Base-by-base conservation (phyloP, 2,329 filamentous ascomycete genomes). In the Ophiostoma australiae region DNA sequence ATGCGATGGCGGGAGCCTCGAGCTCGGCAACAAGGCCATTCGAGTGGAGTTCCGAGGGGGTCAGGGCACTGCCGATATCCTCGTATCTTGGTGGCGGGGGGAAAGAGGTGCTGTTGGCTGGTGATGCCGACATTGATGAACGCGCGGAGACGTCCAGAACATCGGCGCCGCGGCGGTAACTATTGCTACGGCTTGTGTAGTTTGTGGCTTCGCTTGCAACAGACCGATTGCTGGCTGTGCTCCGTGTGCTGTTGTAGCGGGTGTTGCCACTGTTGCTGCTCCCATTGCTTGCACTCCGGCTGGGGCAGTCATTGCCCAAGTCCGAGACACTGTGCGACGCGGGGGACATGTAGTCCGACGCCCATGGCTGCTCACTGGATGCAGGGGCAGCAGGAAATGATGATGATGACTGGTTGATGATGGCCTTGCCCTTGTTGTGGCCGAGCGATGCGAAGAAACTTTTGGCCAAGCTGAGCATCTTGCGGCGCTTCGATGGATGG, bases 391-490 rank as follows among this genome's bases (percentile, higher is more conserved):
- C 58, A 0, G 72, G 41, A n/a, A 39, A 70, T 0, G 69, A 48
- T 8, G 73, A 61, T 3, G 72, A 37, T 5, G 71, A 69, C 39
- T 37, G 73, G 55, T 79, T 78, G 70, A 78, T 69, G 35, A 72
- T 69, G 31, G 75, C 72, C n/a, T 76, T 76, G 35, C 75, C 77
- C 73, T 80, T 84, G 74, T 78, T 84, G 75, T 84, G 81, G 10
- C 85, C 85, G 39, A 87, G 78, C 13, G 81, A 83, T 31, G 83
- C 82, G 76, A 87, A 86, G 77, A 87, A 84, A 74, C 78, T 83
- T 76, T 83, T 86, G 66, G 85, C 85, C 79, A 84, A 81, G 70
- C 81, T 81, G 73, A 87, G 77, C 72, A 86, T 84, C 75, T 82
- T 84, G 76, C 80, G 82, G 75, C 84, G 80, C 78, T 83, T 84